A percentile compares a stretch with the other conserved stretches of the same genome.
These are phyloP conservation scores for Smallanthus sonchifolius DNA, from an alignment of 129 eudicot species.

Conservation along the genomic window DNA sequence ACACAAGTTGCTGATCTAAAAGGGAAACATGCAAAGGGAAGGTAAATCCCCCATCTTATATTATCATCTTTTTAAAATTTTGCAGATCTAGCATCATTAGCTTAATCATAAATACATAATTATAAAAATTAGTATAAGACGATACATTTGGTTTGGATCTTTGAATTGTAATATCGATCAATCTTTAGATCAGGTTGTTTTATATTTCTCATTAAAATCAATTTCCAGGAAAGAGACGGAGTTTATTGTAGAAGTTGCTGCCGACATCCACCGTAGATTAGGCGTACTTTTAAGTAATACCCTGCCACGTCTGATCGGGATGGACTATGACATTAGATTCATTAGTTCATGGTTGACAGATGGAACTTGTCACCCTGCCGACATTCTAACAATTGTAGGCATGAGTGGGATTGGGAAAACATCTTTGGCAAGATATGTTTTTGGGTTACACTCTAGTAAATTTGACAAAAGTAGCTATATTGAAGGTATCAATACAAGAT, in stretches of 20 bases:
- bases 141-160: background rate
- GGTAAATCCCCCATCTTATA: background rate
- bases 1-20: background rate
- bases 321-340: background rate
- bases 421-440: slow-evolving; percentile 16
- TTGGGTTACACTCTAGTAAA: background rate
- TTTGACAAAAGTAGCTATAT: slow-evolving; percentile 22
- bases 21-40: background rate
- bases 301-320: slow-evolving; percentile 19
- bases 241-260: slow-evolving; percentile 24
- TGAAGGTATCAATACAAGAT: background rate
- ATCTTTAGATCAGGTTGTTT: background rate
- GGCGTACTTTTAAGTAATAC: background rate
- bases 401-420: slow-evolving; percentile 38
- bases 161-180: background rate
- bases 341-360: slow-evolving; percentile 29
- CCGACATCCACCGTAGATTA: slow-evolving; percentile 5
- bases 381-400: slow-evolving; percentile 8
- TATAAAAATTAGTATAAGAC: too few relatives aligned
- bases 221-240: slow-evolving; percentile 16
- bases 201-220: background rate
- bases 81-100: background rate
- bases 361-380: background rate
- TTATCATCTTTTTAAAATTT: too few relatives aligned
- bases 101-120: background rate